Conservation (phyloP, 1,284 basidiomycete species). For the Microstroma glucosiphilum region DNA sequence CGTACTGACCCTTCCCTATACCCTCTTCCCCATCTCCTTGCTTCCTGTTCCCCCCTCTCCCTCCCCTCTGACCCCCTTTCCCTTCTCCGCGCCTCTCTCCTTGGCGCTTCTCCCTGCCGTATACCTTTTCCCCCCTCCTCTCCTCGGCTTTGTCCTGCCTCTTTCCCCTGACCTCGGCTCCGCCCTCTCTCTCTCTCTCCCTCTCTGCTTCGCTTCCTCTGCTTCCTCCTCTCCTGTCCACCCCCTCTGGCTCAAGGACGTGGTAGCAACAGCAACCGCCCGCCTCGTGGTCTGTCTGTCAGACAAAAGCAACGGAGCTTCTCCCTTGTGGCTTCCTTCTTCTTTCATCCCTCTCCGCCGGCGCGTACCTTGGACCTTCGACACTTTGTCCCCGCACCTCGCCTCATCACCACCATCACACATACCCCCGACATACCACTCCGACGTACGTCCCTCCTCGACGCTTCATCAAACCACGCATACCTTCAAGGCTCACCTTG, state of each 20-base stretch:
- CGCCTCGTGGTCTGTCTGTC: neutral
- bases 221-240: too few species aligned
- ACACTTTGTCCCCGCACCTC: neutral
- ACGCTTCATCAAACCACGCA: neutral
- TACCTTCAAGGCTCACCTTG: neutral
- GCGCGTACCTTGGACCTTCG: neutral
- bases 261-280: neutral
- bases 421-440: neutral
- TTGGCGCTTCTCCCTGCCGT: neutral
- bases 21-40: neutral
- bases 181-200: neutral
- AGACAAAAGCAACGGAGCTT: neutral
- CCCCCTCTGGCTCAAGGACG: neutral
- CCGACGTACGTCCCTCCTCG: neutral
- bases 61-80: neutral
- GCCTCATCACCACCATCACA: constrained; percentile 1
- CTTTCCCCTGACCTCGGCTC: neutral
- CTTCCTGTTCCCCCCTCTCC: neutral
- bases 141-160: neutral
- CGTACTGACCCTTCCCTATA: neutral
- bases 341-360: neutral
- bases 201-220: neutral
- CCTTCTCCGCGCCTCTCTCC: too few species aligned
- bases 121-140: constrained; percentile 1
- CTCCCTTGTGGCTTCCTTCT: neutral